Evolutionary conservation across 768 basidiomycete genomes (phyloP).

Genomic region (Rubroboletus satanas): DNA sequence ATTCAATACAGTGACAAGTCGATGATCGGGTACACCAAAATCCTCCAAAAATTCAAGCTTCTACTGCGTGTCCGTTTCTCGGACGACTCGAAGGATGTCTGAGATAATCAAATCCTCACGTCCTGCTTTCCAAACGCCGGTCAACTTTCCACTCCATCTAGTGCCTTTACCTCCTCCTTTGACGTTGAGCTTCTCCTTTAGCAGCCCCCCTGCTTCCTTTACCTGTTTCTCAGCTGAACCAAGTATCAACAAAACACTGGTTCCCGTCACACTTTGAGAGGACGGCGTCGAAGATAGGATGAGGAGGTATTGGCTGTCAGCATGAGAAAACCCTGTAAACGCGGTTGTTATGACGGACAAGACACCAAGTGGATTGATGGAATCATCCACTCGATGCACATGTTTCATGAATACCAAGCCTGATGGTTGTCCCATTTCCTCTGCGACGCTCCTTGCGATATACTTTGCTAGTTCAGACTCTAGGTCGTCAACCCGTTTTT

Average conservation of each 20-base stretch:
- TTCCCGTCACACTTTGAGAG: constrained; percentile 45
- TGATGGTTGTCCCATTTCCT: constrained; percentile 32
- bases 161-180: constrained; percentile 78
- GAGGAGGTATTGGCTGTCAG: constrained; percentile 39
- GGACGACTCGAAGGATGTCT: constrained; percentile 15
- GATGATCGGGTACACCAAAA: neutral
- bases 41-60: neutral
- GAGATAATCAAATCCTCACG: constrained; percentile 19
- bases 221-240: constrained; percentile 59
- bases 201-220: constrained; percentile 51
- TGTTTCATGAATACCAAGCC: constrained; percentile 41
- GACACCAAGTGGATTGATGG: constrained; percentile 54
- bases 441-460: constrained; percentile 41
- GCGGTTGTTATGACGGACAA: constrained; percentile 54
- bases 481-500: constrained; percentile 65
- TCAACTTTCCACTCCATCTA: constrained; percentile 73
- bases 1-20: too few relatives aligned
- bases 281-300: constrained; percentile 63
- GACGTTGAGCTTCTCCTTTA: constrained; percentile 55
- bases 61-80: constrained; percentile 6
- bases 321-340: constrained; percentile 30
- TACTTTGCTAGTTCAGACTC: constrained; percentile 58
- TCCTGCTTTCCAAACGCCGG: constrained; percentile 38
- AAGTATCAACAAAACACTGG: constrained; percentile 55
- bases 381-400: constrained; percentile 60